phyloP scores from a whole-genome alignment of 2,329 filamentous ascomycete species.

The Shiraia sp. region DNA sequence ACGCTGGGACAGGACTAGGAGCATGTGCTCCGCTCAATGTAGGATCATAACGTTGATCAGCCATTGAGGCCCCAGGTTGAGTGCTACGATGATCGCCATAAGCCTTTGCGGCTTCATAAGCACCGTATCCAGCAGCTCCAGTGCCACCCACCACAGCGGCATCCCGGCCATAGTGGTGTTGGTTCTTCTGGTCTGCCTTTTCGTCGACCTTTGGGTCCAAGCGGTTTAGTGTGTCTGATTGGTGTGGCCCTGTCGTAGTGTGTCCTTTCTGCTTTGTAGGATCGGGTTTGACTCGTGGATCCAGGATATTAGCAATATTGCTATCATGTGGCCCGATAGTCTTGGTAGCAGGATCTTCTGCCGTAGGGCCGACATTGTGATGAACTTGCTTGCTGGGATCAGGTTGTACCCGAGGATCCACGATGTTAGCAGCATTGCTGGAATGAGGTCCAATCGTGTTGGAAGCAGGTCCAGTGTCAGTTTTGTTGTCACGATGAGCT shows the following conservation, averaged over 20 bases:
- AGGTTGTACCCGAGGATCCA: conserved; percentile 39
- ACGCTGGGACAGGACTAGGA: conserved; percentile 18
- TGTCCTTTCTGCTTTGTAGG: conserved; percentile 32
- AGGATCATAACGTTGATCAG: conserved; percentile 38
- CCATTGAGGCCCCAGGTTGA: conserved; percentile 32
- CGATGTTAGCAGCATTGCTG: conserved; percentile 36
- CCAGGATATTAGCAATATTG: conserved; percentile 38
- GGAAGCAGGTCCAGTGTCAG: conserved; percentile 24
- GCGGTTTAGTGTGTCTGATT: conserved; percentile 31
- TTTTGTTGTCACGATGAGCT: conserved; percentile 18
- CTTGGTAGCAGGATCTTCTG: conserved; percentile 28
- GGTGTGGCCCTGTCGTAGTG: conserved; percentile 30
- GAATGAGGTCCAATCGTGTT: conserved; percentile 36
- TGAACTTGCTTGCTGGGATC: conserved; percentile 23
- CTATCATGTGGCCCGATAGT: conserved; percentile 36
- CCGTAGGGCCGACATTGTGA: conserved; percentile 21
- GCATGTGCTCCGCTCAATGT: conserved; percentile 25
- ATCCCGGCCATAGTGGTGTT: conserved; percentile 30
- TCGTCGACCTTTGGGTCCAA: conserved; percentile 30
- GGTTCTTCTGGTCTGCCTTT: conserved; percentile 13
- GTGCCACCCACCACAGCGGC: conserved; percentile 35
- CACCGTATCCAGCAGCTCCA: conserved; percentile 38
- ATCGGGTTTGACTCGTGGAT: conserved; percentile 36
- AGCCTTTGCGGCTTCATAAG: conserved; percentile 34
- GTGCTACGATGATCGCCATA: conserved; percentile 37